Percentiles rank a stretch among this genome's conserved stretches.
Evolutionary conservation across 179 eudicot species (phyloP).

Genomic region (Nepenthes alata): DNA sequence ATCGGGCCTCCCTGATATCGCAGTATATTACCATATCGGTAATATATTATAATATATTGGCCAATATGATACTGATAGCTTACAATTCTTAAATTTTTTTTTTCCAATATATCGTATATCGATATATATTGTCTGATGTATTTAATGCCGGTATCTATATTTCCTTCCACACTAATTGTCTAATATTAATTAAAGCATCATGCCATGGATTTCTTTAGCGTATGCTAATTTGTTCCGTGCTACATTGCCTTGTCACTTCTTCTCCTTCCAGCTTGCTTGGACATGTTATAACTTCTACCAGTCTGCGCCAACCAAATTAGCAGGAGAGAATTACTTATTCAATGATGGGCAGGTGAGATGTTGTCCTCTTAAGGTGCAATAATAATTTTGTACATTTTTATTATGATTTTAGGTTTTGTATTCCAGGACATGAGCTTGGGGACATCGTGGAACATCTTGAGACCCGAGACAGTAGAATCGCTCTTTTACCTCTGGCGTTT

Average conservation of each 20-base stretch:
- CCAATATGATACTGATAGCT: too few relatives aligned
- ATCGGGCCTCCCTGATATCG: too few relatives aligned
- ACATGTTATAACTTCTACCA: conserved; percentile 98
- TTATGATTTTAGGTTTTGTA: conserved; percentile 4
- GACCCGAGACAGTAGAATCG: conserved; percentile 98
- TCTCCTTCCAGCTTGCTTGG: conserved; percentile 77
- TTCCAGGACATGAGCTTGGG: conserved; percentile 90
- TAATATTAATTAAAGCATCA: too few relatives aligned
- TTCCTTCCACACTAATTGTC: too few relatives aligned
- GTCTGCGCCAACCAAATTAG: conserved; percentile 94
- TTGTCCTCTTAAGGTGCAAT: conserved; percentile 1
- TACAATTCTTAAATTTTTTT: too few relatives aligned
- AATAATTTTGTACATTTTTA: not conserved
- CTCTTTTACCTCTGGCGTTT: conserved; percentile 94
- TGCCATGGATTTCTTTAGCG: not conserved
- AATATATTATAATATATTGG: too few relatives aligned
- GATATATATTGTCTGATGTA: too few relatives aligned
- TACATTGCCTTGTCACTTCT: conserved; percentile 9
- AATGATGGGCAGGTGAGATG: conserved; percentile 54
- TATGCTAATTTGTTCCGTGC: not conserved
- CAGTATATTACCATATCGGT: too few relatives aligned
- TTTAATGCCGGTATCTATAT: too few relatives aligned
- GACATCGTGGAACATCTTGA: conserved; percentile 96
- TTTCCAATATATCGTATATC: too few relatives aligned
- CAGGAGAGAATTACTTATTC: conserved; percentile 95